phyloP scores from a whole-genome alignment of 768 basidiomycete genomes.

The Cystobasidium onofrii region DNA sequence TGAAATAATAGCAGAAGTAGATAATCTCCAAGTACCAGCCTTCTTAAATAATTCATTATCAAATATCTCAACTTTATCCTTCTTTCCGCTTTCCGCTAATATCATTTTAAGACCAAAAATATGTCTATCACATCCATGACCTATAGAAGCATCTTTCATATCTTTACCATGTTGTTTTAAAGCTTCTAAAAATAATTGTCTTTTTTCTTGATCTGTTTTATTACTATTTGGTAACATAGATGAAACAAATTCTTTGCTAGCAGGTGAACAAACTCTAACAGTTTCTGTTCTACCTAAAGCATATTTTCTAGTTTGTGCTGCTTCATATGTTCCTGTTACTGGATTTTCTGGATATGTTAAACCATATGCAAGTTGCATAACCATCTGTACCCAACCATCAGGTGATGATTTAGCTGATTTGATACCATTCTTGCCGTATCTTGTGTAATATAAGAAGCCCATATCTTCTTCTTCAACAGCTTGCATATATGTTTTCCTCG shows the following conservation, averaged over 20 bases:
- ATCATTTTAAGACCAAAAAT: conserved; percentile 55
- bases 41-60: conserved; percentile 52
- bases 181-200: conserved; percentile 48
- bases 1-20: conserved; percentile 75
- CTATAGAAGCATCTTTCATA: conserved; percentile 80
- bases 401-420: conserved; percentile 51
- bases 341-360: conserved; percentile 53
- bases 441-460: conserved; percentile 70
- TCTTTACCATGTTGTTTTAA: conserved; percentile 64
- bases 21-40: conserved; percentile 83
- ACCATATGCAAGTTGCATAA: conserved; percentile 92
- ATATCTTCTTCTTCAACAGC: conserved; percentile 66
- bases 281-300: conserved; percentile 88
- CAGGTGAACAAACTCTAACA: conserved; percentile 71
- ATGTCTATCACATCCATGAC: conserved; percentile 88
- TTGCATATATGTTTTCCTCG: conserved; percentile 62
- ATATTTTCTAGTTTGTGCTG: conserved; percentile 86
- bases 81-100: conserved; percentile 45
- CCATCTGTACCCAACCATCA: conserved; percentile 83
- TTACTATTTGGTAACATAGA: conserved; percentile 61
- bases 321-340: conserved; percentile 61
- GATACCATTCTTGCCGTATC: conserved; percentile 79
- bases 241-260: conserved; percentile 75
- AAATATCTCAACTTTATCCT: conserved; percentile 57
- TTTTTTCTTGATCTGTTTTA: conserved; percentile 44